Evolutionary conservation across 2,329 filamentous ascomycete species (phyloP), one percentile per base, ranked within the genome.

Genomic region (Exophiala dermatitidis): DNA sequence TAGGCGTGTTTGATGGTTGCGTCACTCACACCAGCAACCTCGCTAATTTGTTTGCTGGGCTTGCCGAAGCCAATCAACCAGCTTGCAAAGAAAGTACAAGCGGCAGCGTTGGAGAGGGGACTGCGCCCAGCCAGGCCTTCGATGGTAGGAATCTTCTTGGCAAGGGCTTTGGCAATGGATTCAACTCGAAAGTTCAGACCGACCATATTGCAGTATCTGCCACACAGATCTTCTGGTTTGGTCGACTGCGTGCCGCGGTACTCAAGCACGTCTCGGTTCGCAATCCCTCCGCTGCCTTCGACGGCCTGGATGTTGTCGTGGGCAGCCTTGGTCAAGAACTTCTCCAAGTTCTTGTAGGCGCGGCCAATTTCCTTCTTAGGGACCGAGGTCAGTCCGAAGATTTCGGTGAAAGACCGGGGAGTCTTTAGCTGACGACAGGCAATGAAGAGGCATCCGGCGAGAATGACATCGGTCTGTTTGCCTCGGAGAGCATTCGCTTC

Each of bases 1-100:
- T 97, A 98, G 0, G 91, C 90, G 29, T 88, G 94, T 65, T 94
- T 90, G 64, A 98, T 95, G 0, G 93, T 98, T 51, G 93, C 90
- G 66, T 98, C 94, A 68, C 90, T 96, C 30, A 98, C 93, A 60
- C 89, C 88, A 1, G 88, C 89, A 12, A 93, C 85, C 28, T 72
- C 71, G 3, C 89, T 87, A 63, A 98, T 96, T 57, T 94, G 86
- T 69, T 90, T 90, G n/a, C 89, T 86, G 4, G 81, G 77, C 64
- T 86, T 87, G 19, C 82, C 77, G 62, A 93, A 81, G 52, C 85
- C 87, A 74, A 95, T 85, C 36, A 97, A 78, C 65, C 91, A 83
- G 31, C 88, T 90, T 3, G 91, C 87, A 83, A 97, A 93, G 76
- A 93, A 98, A 69, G 98, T 96, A 69, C 90, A 95, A 32, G 93